phyloP scores from a whole-genome alignment of 2,329 filamentous ascomycete species.

The Beauveria sp. region DNA sequence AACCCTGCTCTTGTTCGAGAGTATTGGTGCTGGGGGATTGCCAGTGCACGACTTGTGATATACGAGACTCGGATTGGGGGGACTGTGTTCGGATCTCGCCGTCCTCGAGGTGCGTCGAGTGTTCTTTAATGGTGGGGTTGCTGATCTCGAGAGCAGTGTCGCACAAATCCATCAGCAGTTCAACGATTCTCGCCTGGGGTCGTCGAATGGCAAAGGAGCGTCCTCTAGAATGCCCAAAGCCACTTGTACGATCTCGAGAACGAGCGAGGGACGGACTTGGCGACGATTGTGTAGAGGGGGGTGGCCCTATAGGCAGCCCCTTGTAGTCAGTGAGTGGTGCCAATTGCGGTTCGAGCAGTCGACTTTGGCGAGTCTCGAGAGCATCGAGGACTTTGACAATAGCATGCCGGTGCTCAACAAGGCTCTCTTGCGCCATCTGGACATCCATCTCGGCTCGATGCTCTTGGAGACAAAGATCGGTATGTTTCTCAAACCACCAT shows the following conservation, averaged over 20 bases:
- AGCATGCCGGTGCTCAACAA: conserved; percentile 85
- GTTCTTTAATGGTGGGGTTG: conserved; percentile 86
- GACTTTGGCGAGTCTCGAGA: conserved; percentile 67
- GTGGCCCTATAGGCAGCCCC: conserved; percentile 73
- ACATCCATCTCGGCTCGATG: conserved; percentile 97
- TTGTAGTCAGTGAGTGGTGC: conserved; percentile 73
- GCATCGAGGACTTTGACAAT: conserved; percentile 95
- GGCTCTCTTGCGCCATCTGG: conserved; percentile 85
- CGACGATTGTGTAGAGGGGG: conserved; percentile 62
- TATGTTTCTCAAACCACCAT: conserved; percentile 99
- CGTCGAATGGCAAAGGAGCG: conserved; percentile 87
- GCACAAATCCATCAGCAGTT: conserved; percentile 88
- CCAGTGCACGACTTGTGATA: conserved; percentile 93
- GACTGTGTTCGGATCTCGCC: conserved; percentile 84
- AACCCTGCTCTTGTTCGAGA: conserved; percentile 84
- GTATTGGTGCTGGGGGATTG: conserved; percentile 89
- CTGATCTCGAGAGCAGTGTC: conserved; percentile 94
- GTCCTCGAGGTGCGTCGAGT: conserved; percentile 50
- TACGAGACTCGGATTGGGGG: conserved; percentile 89
- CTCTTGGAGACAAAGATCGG: conserved; percentile 90
- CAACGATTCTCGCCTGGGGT: conserved; percentile 86
- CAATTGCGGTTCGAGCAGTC: conserved; percentile 45
- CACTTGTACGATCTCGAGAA: conserved; percentile 65
- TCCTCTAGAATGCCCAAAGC: conserved; percentile 70
- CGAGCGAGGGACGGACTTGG: conserved; percentile 65